These are phyloP conservation scores for Mycena galopus DNA, from an alignment of 768 basidiomycete species.

Conservation along the genomic window DNA sequence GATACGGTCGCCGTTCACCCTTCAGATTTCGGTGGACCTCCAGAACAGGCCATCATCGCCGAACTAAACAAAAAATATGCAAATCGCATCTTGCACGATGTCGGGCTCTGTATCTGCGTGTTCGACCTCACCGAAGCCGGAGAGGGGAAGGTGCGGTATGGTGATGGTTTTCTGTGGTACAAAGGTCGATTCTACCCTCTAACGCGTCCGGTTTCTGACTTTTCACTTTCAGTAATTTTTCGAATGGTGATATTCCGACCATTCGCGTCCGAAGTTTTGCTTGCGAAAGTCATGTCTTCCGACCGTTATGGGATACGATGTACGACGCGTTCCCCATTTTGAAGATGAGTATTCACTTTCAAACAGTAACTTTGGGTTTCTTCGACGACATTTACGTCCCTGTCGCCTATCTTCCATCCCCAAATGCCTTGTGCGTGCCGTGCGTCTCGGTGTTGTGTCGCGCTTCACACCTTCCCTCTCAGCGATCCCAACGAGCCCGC, in stretches of 20 bases:
- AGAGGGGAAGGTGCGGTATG: constrained; percentile 94
- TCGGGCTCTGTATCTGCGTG: constrained; percentile 91
- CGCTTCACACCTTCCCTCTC: constrained; percentile 7
- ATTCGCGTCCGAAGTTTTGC: constrained; percentile 89
- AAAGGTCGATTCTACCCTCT: constrained; percentile 67
- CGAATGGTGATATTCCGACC: constrained; percentile 93
- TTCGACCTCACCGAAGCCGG: constrained; percentile 90
- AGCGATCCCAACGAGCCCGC: constrained; percentile 88
- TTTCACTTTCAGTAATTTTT: constrained; percentile 75
- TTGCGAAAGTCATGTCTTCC: constrained; percentile 90
- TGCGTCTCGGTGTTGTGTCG: not conserved
- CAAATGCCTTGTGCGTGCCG: constrained; percentile 77
- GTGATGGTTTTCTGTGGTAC: constrained; percentile 96
- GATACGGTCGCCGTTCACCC: constrained; percentile 94
- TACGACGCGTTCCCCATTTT: constrained; percentile 52
- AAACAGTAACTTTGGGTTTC: constrained; percentile 86
- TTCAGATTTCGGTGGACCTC: constrained; percentile 82
- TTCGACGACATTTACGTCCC: constrained; percentile 96
- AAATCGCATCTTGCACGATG: constrained; percentile 89
- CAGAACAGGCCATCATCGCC: constrained; percentile 83
- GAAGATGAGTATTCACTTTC: not conserved
- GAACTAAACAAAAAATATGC: constrained; percentile 97
- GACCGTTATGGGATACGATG: constrained; percentile 88
- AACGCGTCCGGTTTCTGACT: not conserved
- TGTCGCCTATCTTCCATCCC: constrained; percentile 81